These are phyloP conservation scores for Termitomyces sp. DNA, from an alignment of 768 basidiomycete species.

Conservation along the genomic window DNA sequence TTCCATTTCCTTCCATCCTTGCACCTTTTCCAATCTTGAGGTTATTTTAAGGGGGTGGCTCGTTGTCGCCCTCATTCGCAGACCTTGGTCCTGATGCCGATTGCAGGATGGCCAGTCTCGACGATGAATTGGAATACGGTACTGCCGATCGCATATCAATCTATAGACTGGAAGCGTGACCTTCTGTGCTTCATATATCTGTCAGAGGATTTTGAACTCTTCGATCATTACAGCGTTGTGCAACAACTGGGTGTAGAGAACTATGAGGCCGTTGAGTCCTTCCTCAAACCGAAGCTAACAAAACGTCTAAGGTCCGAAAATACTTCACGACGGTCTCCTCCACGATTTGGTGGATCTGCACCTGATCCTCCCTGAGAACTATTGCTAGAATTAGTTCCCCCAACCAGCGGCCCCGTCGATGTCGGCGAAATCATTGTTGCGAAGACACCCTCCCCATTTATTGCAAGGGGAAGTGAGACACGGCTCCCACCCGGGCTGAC, in stretches of 20 bases:
- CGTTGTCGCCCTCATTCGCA: not conserved
- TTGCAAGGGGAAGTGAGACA: slow-evolving; percentile 42
- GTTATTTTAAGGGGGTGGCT: slow-evolving; percentile 9
- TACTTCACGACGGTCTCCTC: slow-evolving; percentile 63
- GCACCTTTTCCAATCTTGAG: not conserved
- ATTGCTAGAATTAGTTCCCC: not conserved
- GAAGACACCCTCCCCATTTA: slow-evolving; percentile 51
- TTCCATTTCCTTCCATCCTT: not conserved
- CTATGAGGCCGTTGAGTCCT: slow-evolving; percentile 44
- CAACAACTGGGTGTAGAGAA: not conserved
- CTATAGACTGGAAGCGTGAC: slow-evolving; percentile 3
- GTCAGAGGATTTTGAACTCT: not conserved
- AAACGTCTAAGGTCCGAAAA: slow-evolving; percentile 87
- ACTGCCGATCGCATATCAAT: slow-evolving; percentile 10
- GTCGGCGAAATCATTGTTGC: slow-evolving; percentile 58
- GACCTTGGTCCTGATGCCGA: slow-evolving; percentile 7
- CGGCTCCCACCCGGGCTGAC: slow-evolving; percentile 64
- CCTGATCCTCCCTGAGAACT: slow-evolving; percentile 38
- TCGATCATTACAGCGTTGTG: not conserved
- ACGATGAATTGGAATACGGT: slow-evolving; percentile 9
- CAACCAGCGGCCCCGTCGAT: slow-evolving; percentile 52
- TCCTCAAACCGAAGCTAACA: slow-evolving; percentile 82
- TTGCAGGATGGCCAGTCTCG: slow-evolving; percentile 12
- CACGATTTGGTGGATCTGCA: slow-evolving; percentile 29
- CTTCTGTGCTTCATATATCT: not conserved